phyloP scores from a whole-genome alignment of 2,329 filamentous ascomycete species.

The Sphaerulina populicola region DNA sequence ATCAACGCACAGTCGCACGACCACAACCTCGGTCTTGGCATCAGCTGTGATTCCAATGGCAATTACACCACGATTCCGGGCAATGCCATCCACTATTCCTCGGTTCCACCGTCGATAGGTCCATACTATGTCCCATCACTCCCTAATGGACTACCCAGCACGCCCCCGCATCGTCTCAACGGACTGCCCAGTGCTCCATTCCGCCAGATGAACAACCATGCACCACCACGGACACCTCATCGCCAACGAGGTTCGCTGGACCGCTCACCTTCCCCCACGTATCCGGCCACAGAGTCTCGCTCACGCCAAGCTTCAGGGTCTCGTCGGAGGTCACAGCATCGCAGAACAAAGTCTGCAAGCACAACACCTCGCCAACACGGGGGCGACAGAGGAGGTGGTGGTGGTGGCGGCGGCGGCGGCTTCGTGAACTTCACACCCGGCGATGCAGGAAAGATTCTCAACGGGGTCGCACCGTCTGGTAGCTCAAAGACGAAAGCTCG shows the following conservation, averaged over 20 bases:
- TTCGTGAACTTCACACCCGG: slow-evolving; percentile 88
- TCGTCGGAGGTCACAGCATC: slow-evolving; percentile 21
- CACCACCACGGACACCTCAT: slow-evolving; percentile 20
- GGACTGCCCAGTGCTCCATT: not conserved
- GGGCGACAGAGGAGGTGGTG: slow-evolving; percentile 34
- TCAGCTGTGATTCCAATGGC: slow-evolving; percentile 29
- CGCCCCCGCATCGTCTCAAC: slow-evolving; percentile 9
- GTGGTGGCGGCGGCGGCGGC: slow-evolving; percentile 31
- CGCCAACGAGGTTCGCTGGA: slow-evolving; percentile 16
- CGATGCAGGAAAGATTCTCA: slow-evolving; percentile 71
- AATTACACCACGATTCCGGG: slow-evolving; percentile 15
- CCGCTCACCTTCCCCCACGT: slow-evolving; percentile 20
- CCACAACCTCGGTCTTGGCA: slow-evolving; percentile 27
- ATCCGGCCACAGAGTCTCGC: slow-evolving; percentile 23
- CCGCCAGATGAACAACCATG: slow-evolving; percentile 6
- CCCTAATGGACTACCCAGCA: slow-evolving; percentile 23
- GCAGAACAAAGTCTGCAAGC: slow-evolving; percentile 26
- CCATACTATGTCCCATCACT: slow-evolving; percentile 20
- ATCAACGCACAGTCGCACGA: slow-evolving; percentile 11
- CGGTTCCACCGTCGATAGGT: slow-evolving; percentile 9
- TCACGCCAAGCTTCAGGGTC: slow-evolving; percentile 19
- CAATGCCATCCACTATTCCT: slow-evolving; percentile 12
- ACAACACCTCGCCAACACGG: slow-evolving; percentile 24
- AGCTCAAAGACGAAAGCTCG: slow-evolving; percentile 91
- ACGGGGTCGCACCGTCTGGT: slow-evolving; percentile 83